A percentile compares a stretch with the other conserved stretches of the same genome.
These are phyloP conservation scores for Kandelia obovata DNA, from an alignment of 345 rosid species.

Conservation along the genomic window DNA sequence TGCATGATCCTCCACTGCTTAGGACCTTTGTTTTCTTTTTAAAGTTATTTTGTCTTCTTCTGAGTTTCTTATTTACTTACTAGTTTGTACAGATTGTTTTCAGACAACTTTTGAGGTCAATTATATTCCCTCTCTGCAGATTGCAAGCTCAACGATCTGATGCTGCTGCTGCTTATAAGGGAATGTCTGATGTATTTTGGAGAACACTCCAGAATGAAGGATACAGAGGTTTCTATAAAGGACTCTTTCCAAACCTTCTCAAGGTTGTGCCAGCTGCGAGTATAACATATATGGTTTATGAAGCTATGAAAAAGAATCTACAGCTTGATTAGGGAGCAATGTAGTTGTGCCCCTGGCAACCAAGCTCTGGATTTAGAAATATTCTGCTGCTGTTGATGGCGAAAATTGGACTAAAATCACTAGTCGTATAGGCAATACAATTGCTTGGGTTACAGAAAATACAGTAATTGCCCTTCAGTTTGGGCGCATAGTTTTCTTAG, in stretches of 20 bases:
- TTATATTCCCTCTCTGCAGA: conserved; percentile 33
- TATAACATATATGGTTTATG: conserved; percentile 63
- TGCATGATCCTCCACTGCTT: not conserved
- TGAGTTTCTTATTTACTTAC: no score
- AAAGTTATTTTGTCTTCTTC: not conserved
- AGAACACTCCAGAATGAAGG: conserved; percentile 74
- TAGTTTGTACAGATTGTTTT: not conserved
- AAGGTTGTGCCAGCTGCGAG: conserved; percentile 62
- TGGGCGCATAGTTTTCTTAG: conserved; percentile 34
- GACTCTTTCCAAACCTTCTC: conserved; percentile 78
- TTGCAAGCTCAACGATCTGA: conserved; percentile 78
- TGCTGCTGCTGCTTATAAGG: conserved; percentile 44
- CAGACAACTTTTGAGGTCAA: not conserved
- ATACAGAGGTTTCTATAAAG: conserved; percentile 74
- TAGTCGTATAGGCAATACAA: conserved; percentile 31
- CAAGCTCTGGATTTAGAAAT: no score
- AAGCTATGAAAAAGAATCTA: conserved; percentile 79
- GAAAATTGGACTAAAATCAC: conserved; percentile 21
- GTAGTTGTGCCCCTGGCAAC: not conserved
- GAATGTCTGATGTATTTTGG: conserved; percentile 77
- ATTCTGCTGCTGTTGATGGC: conserved; percentile 21
- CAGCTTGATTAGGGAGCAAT: conserved; percentile 47
- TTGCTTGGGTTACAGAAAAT: conserved; percentile 29
- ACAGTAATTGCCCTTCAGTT: conserved; percentile 26
- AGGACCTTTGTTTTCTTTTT: not conserved